Percentiles rank a stretch among this genome's conserved stretches.
phyloP scores from a whole-genome alignment of 2,329 filamentous ascomycete species.

The Pseudogymnoascus sp. region DNA sequence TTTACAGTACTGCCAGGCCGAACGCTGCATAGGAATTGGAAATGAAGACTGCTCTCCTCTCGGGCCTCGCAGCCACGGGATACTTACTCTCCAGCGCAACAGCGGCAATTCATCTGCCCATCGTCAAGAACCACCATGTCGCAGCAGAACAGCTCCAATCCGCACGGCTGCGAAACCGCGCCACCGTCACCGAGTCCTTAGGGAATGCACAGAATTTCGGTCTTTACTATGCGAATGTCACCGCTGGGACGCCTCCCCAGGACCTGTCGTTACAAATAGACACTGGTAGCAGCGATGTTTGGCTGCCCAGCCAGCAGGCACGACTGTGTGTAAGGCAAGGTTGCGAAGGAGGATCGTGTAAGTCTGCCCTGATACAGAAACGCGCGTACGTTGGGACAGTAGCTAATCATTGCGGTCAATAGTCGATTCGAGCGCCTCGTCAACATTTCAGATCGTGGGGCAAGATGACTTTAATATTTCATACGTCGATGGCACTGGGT shows the following conservation, averaged over 20 bases:
- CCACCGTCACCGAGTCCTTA: slow-evolving; percentile 10
- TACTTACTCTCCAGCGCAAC: not conserved
- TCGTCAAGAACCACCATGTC: not conserved
- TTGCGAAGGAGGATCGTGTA: slow-evolving; percentile 40
- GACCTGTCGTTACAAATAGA: slow-evolving; percentile 47
- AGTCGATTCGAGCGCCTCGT: slow-evolving; percentile 43
- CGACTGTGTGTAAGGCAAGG: slow-evolving; percentile 27
- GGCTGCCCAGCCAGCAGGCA: slow-evolving; percentile 38
- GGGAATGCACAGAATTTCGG: slow-evolving; percentile 9
- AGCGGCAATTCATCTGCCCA: not conserved
- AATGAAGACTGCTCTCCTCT: not conserved
- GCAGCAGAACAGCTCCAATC: not conserved
- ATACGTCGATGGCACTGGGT: slow-evolving; percentile 50
- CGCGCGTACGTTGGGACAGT: not conserved
- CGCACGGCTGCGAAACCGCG: slow-evolving; percentile 7
- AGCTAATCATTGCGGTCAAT: not conserved
- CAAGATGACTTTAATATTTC: slow-evolving; percentile 46
- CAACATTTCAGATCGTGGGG: slow-evolving; percentile 38
- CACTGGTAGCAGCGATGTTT: slow-evolving; percentile 56
- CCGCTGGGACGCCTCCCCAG: slow-evolving; percentile 52
- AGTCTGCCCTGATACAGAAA: slow-evolving; percentile 24
- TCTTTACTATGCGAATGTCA: slow-evolving; percentile 46
- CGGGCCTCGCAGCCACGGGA: not conserved
- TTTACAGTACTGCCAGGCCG: not conserved
- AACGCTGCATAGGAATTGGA: not conserved